Percentiles rank a stretch among this genome's conserved stretches.
Evolutionary conservation across 805 yeast genomes (phyloP).

Genomic region (Ogataea pignaliae): DNA sequence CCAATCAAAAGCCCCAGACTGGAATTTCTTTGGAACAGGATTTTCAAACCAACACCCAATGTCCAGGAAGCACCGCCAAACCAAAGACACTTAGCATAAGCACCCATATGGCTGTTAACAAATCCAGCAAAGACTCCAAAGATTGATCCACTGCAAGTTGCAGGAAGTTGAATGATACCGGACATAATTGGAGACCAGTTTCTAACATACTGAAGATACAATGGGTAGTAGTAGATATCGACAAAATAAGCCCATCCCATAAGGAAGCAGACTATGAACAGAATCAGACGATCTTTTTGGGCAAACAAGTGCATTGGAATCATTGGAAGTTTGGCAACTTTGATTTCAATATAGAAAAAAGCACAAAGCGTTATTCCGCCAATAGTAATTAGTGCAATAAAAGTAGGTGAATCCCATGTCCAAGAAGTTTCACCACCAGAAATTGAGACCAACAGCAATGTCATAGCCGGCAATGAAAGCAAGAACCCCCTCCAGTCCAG

Average conservation of each 20-base stretch:
- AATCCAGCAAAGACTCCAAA: conserved; percentile 42
- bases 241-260: conserved; percentile 46
- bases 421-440: conserved; percentile 57
- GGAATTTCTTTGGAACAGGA: conserved; percentile 27
- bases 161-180: conserved; percentile 39
- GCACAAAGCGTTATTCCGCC: conserved; percentile 35
- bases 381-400: conserved; percentile 30
- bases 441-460: conserved; percentile 48
- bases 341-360: conserved; percentile 44
- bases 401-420: conserved; percentile 39
- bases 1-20: conserved; percentile 32
- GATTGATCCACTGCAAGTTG: conserved; percentile 25
- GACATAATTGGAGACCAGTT: conserved; percentile 36
- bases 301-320: conserved; percentile 41
- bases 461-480: conserved; percentile 36
- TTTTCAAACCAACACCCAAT: conserved; percentile 34
- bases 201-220: conserved; percentile 39
- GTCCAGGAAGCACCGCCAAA: conserved; percentile 35
- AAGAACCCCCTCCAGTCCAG: conserved; percentile 38
- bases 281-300: conserved; percentile 27
- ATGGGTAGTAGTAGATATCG: conserved; percentile 42
- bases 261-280: conserved; percentile 33
- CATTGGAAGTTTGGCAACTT: conserved; percentile 43
- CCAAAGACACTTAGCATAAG: conserved; percentile 30
- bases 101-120: conserved; percentile 36